Percentiles rank a stretch among this genome's conserved stretches.
phyloP scores from a whole-genome alignment of 2,329 filamentous ascomycete species.

The Diplodia corticola region DNA sequence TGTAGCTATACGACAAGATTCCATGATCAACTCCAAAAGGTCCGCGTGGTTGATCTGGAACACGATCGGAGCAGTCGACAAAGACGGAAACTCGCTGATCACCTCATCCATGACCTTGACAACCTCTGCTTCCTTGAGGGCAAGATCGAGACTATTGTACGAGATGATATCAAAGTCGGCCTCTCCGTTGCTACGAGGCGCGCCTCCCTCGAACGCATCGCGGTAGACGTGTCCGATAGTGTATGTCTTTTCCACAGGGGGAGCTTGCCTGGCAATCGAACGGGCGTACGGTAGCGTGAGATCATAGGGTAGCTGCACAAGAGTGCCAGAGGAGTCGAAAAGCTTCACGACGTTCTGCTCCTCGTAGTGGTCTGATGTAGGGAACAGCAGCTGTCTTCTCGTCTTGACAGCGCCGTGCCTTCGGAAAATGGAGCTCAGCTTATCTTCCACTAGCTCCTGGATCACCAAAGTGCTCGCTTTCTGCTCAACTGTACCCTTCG shows the following conservation, averaged over 20 bases:
- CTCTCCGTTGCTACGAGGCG: constrained; percentile 80
- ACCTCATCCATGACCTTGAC: constrained; percentile 95
- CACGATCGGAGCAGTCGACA: constrained; percentile 73
- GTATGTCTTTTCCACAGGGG: constrained; percentile 72
- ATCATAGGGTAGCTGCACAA: constrained; percentile 92
- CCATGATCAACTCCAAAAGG: constrained; percentile 83
- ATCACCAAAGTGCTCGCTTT: constrained; percentile 62
- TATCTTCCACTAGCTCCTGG: constrained; percentile 71
- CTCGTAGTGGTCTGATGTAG: constrained; percentile 75
- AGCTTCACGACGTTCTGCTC: constrained; percentile 71
- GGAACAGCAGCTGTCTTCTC: constrained; percentile 73
- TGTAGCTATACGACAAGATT: constrained; percentile 77
- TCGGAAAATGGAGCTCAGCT: constrained; percentile 75
- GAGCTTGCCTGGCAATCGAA: constrained; percentile 70
- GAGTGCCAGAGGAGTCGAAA: constrained; percentile 78
- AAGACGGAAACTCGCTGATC: constrained; percentile 73
- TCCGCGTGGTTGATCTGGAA: constrained; percentile 90
- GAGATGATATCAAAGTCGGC: constrained; percentile 98
- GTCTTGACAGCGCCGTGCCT: constrained; percentile 86
- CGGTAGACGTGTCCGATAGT: constrained; percentile 87
- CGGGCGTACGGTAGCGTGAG: constrained; percentile 86
- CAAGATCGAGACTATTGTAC: constrained; percentile 74
- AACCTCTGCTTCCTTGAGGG: constrained; percentile 88
- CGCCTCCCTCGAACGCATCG: constrained; percentile 73
- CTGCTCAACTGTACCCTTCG: constrained; percentile 32